phyloP scores from a whole-genome alignment of 768 basidiomycete genomes.

The Amanita pseudoporphyria region DNA sequence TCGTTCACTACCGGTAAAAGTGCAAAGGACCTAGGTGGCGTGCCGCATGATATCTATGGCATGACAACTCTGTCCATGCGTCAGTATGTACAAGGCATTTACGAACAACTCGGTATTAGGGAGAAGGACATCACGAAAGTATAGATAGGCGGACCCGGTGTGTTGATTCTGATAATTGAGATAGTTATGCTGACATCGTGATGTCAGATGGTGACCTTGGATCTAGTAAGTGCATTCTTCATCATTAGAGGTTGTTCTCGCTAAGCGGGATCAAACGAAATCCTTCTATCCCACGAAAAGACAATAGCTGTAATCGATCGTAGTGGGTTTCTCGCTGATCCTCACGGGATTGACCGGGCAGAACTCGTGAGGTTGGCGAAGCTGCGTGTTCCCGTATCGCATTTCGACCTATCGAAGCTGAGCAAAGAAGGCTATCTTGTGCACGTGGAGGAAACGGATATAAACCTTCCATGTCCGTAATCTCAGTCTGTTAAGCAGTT shows the following conservation, averaged over 20 bases:
- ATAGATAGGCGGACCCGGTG: slow-evolving; percentile 88
- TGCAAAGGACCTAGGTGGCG: slow-evolving; percentile 82
- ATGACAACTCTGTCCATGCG: slow-evolving; percentile 95
- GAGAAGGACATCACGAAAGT: slow-evolving; percentile 98
- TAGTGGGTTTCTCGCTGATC: slow-evolving; percentile 90
- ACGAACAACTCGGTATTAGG: slow-evolving; percentile 85
- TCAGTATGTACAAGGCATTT: slow-evolving; percentile 90
- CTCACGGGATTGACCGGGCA: slow-evolving; percentile 77
- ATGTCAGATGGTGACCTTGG: slow-evolving; percentile 85
- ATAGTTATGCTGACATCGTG: neutral
- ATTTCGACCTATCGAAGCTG: slow-evolving; percentile 81
- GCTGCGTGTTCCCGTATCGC: slow-evolving; percentile 62
- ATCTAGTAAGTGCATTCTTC: slow-evolving; percentile 55
- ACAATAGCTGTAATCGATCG: slow-evolving; percentile 96
- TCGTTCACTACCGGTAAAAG: slow-evolving; percentile 97
- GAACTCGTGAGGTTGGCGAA: slow-evolving; percentile 91
- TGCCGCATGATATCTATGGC: slow-evolving; percentile 82
- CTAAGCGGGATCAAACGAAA: slow-evolving; percentile 58
- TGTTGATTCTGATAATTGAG: slow-evolving; percentile 10
- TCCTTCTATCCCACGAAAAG: slow-evolving; percentile 90
- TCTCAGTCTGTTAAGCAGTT: neutral
- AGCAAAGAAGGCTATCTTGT: slow-evolving; percentile 92
- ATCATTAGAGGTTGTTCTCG: neutral
- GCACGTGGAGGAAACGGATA: slow-evolving; percentile 87
- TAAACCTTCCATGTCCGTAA: slow-evolving; percentile 79